Percentiles rank a stretch among this genome's conserved stretches.
phyloP scores from a whole-genome alignment of 2,329 filamentous ascomycete genomes.

The Verticillium tricorpus region DNA sequence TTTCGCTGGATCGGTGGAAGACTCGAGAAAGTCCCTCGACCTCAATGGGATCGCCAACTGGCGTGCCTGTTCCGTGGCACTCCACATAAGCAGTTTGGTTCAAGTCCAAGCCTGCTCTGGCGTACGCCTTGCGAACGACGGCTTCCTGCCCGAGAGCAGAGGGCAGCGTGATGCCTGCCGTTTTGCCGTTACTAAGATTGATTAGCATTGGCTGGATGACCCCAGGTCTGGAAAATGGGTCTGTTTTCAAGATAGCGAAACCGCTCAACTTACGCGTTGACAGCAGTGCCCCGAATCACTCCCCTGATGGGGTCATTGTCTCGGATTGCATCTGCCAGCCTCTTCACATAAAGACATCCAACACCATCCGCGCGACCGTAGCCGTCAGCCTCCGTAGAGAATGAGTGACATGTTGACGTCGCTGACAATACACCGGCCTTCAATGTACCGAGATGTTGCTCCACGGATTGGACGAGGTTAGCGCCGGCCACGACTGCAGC shows the following conservation, averaged over 20 bases:
- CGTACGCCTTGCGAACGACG: constrained; percentile 25
- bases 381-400: constrained; percentile 26
- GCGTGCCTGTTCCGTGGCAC: constrained; percentile 41
- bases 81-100: constrained; percentile 27
- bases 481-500: constrained; percentile 27
- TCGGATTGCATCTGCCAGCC: constrained; percentile 20
- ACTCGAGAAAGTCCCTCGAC: constrained; percentile 23
- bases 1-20: constrained; percentile 4
- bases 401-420: constrained; percentile 23
- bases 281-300: constrained; percentile 15
- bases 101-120: constrained; percentile 13
- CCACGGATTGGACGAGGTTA: constrained; percentile 27
- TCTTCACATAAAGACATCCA: constrained; percentile 25
- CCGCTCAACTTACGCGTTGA: constrained; percentile 4
- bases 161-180: constrained; percentile 7
- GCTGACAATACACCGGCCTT: constrained; percentile 16
- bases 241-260: too few species aligned
- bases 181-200: constrained; percentile 10
- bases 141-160: constrained; percentile 14
- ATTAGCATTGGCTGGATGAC: too few species aligned
- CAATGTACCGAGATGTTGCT: not conserved
- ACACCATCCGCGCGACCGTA: constrained; percentile 29
- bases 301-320: constrained; percentile 17
- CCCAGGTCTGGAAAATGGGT: too few species aligned
- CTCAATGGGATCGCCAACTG: constrained; percentile 36